Evolutionary conservation across 257 asterid genomes (phyloP).

Genomic region (Solanum piurae): DNA sequence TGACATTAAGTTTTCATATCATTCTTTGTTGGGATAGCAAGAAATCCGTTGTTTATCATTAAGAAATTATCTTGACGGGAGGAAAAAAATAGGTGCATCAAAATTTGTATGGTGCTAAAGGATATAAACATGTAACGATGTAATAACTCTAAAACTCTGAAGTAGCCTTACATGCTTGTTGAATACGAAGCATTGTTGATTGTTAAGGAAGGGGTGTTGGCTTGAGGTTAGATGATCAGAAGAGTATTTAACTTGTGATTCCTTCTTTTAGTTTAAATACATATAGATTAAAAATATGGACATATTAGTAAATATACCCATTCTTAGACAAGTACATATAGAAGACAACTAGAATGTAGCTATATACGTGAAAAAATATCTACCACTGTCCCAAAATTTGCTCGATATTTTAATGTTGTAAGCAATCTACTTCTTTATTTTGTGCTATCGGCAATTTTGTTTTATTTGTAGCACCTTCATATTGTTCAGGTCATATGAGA

Average conservation of each 20-base stretch:
- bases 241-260: not conserved
- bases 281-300: not conserved
- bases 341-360: not conserved
- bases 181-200: not conserved
- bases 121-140: not conserved
- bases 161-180: not conserved
- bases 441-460: not conserved
- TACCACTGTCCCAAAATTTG: not conserved
- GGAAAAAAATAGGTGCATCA: not conserved
- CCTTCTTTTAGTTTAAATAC: not conserved
- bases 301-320: not conserved
- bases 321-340: not conserved
- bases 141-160: not conserved
- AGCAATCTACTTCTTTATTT: not conserved
- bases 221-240: not conserved
- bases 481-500: conserved; percentile 65
- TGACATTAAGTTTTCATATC: too few relatives aligned
- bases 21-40: too few relatives aligned
- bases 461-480: conserved; percentile 38
- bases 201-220: not conserved
- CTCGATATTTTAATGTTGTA: not conserved
- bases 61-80: not conserved
- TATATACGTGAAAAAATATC: not conserved
- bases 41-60: too few relatives aligned
- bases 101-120: not conserved